Percentiles rank a stretch among this genome's conserved stretches.
phyloP scores from a whole-genome alignment of 768 basidiomycete genomes.

The Phaeolepiota aurea region DNA sequence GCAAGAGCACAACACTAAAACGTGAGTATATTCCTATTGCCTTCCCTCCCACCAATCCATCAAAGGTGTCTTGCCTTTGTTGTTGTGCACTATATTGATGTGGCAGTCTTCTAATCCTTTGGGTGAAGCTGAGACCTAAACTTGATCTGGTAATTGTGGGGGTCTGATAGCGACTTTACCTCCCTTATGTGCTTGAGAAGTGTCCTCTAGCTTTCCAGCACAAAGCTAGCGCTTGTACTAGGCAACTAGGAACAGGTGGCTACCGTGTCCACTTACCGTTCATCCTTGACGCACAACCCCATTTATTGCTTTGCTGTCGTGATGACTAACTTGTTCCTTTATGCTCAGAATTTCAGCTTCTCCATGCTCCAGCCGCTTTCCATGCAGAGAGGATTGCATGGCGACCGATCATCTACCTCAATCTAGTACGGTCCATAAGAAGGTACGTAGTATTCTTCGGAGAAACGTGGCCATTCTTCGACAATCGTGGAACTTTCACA shows the following conservation, averaged over 20 bases:
- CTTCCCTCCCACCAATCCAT: not conserved
- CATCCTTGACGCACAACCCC: too few species aligned
- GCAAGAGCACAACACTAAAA: conserved; percentile 83
- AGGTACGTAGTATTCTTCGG: conserved; percentile 32
- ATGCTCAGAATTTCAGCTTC: conserved; percentile 68
- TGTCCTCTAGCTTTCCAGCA: too few species aligned
- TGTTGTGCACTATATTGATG: not conserved
- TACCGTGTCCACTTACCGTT: too few species aligned
- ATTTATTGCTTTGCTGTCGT: conserved; percentile 1
- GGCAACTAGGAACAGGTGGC: too few species aligned
- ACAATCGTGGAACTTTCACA: too few species aligned
- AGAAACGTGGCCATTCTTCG: conserved; percentile 7
- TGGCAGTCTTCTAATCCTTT: too few species aligned
- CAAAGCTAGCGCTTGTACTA: too few species aligned
- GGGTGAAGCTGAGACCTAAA: too few species aligned
- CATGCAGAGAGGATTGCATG: conserved; percentile 76
- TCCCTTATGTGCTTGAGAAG: too few species aligned
- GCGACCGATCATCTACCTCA: conserved; percentile 84
- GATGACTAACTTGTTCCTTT: not conserved
- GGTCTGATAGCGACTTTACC: too few species aligned
- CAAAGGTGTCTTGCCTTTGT: not conserved
- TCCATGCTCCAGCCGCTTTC: conserved; percentile 72
- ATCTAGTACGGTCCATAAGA: conserved; percentile 75
- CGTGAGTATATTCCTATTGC: conserved; percentile 44
- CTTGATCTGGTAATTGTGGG: too few species aligned